A percentile compares a stretch with the other conserved stretches of the same genome.
These are phyloP conservation scores for Exophiala calicioides DNA, from an alignment of 2,329 filamentous ascomycete genomes.

Conservation along the genomic window DNA sequence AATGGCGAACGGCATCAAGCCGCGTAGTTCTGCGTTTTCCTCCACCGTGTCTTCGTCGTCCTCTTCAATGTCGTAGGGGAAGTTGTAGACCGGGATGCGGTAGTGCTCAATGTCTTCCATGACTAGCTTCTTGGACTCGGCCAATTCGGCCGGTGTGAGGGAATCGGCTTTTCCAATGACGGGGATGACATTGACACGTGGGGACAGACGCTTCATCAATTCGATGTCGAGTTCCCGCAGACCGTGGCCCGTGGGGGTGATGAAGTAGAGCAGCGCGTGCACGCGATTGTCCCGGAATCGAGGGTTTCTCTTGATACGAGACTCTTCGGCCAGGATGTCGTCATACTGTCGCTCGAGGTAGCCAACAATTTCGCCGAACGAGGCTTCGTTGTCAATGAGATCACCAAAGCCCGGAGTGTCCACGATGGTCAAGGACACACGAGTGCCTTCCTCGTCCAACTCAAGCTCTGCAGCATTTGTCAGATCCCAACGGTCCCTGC, in stretches of 20 bases:
- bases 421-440: constrained; percentile 96
- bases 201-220: constrained; percentile 98
- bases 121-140: constrained; percentile 98
- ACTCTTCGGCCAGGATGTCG: constrained; percentile 98
- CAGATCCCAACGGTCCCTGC: constrained; percentile 8
- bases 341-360: constrained; percentile 99
- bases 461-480: constrained; percentile 69
- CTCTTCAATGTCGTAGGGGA: constrained; percentile 99
- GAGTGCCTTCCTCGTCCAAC: constrained; percentile 95
- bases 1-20: constrained; percentile 98
- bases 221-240: constrained; percentile 99
- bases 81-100: constrained; percentile 99
- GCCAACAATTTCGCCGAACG: constrained; percentile 97
- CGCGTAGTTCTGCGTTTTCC: constrained; percentile 95
- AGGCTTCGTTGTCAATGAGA: constrained; percentile 98
- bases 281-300: constrained; percentile 99
- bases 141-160: constrained; percentile 90
- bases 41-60: constrained; percentile 99
- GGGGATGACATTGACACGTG: constrained; percentile 97
- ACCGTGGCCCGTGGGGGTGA: constrained; percentile 95
- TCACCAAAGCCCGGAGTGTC: constrained; percentile 98
- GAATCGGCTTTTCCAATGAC: constrained; percentile 99
- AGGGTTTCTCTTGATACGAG: constrained; percentile 99
- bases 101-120: constrained; percentile 99
- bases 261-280: constrained; percentile 98